Conservation (phyloP, 1,284 basidiomycete genomes). For the Heliocybe sulcata region DNA sequence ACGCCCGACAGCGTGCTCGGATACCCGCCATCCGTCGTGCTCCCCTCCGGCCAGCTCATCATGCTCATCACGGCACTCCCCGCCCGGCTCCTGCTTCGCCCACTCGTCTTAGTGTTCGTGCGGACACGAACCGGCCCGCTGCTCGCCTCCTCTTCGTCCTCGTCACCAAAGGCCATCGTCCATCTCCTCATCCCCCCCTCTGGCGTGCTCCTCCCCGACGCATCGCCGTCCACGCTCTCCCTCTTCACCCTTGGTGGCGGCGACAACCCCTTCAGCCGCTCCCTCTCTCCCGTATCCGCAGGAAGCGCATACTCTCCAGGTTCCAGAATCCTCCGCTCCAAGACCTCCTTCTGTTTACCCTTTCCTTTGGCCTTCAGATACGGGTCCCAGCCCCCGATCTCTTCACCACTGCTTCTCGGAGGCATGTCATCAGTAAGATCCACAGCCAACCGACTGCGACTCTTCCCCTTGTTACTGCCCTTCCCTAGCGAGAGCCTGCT, state of each 20-base stretch:
- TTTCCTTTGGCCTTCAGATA: background rate
- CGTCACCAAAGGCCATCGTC: background rate
- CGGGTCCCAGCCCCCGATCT: background rate
- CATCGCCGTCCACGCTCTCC: background rate
- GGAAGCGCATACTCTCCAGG: background rate
- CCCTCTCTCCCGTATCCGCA: background rate
- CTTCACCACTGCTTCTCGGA: background rate
- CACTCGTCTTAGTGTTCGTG: background rate
- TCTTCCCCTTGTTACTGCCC: background rate
- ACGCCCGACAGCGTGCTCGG: no score
- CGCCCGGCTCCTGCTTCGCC: background rate
- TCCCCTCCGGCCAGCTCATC: background rate
- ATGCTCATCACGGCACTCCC: background rate
- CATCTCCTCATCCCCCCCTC: background rate
- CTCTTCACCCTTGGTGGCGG: background rate
- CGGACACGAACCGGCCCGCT: background rate
- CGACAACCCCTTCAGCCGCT: background rate
- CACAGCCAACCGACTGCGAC: background rate
- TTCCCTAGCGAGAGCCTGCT: background rate
- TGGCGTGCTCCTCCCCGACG: background rate
- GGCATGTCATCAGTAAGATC: background rate
- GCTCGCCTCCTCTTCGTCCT: background rate
- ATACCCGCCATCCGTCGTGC: no score
- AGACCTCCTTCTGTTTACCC: background rate
- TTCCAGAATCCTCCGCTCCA: background rate